Evolutionary conservation across 2,329 filamentous ascomycete species (phyloP), one percentile per base, ranked within the genome.

Genomic region (Fusarium euwallaceae): DNA sequence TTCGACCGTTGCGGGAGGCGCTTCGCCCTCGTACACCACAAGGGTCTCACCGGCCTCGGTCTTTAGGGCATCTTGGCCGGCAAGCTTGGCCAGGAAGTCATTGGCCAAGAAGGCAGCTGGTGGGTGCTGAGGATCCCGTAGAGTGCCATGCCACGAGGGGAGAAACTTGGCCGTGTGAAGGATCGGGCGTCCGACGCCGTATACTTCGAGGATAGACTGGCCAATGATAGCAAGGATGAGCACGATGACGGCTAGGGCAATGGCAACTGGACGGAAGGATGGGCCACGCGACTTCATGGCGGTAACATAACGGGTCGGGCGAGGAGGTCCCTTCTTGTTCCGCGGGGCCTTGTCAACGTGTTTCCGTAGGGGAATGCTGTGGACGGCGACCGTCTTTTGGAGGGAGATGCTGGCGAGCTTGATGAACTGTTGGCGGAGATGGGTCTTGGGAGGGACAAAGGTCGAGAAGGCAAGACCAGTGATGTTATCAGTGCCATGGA

Each of bases 351-450:
- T 81, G 74, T 86, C 83, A 60, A 84, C 69, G 45, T 84, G 77
- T 70, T 84, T 86, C 73, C 84, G 86, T 58, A 98, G 88, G 0
- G 94, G 92, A 72, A 98, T 91, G 43, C 91, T 93, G 82, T 97
- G 94, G 29, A 97, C 92, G 34, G 93, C 91, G 45, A 95, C 90
- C 0, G 92, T 94, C 81, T 95, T 95, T 70, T 91, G 92, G 76
- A 97, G 91, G 59, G 93, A 95, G 45, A 94, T 93, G 56, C 93
- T 95, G 34, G 94, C 95, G 4, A 98, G 89, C 77, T 94, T 94
- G 76, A 97, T 85, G 78, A 69, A 79, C 60, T 82, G 83, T 59
- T 78, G 74, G 16, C 79, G 80, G 43, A 78, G 61, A 84, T 84
- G 64, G 81, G 76, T 85, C 71, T 88, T 85, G n/a, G 89, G 90